Base-by-base conservation (phyloP, 495 filamentous ascomycete genomes). In the Usnea hakonensis region DNA sequence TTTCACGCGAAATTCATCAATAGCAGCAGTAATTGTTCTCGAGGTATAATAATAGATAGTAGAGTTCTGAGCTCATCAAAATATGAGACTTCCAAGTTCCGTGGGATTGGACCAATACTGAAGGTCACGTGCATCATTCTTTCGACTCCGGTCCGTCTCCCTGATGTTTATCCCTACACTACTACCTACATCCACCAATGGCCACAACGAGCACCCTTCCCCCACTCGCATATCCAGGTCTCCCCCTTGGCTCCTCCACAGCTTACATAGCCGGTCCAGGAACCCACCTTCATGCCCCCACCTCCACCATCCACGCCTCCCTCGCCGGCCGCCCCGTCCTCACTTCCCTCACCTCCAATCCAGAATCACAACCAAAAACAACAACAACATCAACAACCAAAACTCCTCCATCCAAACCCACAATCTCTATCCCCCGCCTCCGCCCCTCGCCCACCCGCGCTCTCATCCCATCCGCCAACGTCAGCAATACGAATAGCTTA, bases 261-360 rank as follows among this genome's bases (percentile, higher is more conserved):
- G 77, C 81, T 61, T 90, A 86, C 73, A 68, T 74, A 50, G 81
- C 89, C 52, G 92, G 93, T 13, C 79, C 89, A 2, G 93, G 93
- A 52, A 95, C 89, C 3, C 90, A 96, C 73, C 78, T 93, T 67
- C 79, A 90, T 71, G 73, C 84, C 62, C 26, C 48, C 4, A 13
- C 38, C 13, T 55, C 60, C 26, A 41, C n/a, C 2, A 78, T 95
- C 67, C 86, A 86, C 75, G 86, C 90, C 62, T 94, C 90, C 53
- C 81, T 95, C 48, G 74, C 78, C 54, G 84, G 84, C 38, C 75
- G 78, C 48, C 77, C 81, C 65, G 71, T 73, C 11, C 59, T 70
- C 55, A 68, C 72, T 55, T 69, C 77, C 55, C 63, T 58, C 55
- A 68, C 8, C 43, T 64, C 26, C 62, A 71, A 52, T 69, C 73